A percentile compares a stretch with the other conserved stretches of the same genome.
phyloP scores from a whole-genome alignment of 176 grass and related monocot genomes.

The Dactylis glomerata region DNA sequence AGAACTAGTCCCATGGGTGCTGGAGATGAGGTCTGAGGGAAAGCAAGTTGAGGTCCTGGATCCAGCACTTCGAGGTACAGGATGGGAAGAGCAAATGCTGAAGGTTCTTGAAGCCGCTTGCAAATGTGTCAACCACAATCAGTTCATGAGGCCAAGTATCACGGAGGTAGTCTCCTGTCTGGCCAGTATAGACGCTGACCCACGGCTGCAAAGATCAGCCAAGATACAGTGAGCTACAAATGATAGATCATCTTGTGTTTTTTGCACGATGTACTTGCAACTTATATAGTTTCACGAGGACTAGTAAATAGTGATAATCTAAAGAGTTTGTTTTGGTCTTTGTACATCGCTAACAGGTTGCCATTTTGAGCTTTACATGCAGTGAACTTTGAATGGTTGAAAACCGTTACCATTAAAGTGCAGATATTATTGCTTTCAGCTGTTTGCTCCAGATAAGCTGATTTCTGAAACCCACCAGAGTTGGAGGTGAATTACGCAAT shows the following conservation, averaged over 20 bases:
- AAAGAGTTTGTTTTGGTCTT: background rate
- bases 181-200: background rate
- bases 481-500: background rate
- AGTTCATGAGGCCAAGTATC: background rate
- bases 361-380: background rate
- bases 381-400: background rate
- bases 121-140: background rate
- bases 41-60: background rate
- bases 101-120: background rate
- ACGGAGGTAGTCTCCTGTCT: constrained; percentile 40
- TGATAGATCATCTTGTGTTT: background rate
- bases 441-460: background rate
- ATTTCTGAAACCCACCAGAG: background rate
- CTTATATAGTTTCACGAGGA: background rate
- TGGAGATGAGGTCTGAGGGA: background rate
- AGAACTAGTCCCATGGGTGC: constrained; percentile 52
- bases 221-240: background rate
- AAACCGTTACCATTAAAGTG: background rate
- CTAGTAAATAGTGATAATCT: background rate
- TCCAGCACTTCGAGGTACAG: background rate
- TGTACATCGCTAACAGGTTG: background rate
- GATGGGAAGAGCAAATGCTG: background rate
- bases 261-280: background rate
- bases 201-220: background rate
- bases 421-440: background rate